These are phyloP conservation scores for Fusarium sp. DNA, from an alignment of 2,329 filamentous ascomycete species.

Conservation along the genomic window DNA sequence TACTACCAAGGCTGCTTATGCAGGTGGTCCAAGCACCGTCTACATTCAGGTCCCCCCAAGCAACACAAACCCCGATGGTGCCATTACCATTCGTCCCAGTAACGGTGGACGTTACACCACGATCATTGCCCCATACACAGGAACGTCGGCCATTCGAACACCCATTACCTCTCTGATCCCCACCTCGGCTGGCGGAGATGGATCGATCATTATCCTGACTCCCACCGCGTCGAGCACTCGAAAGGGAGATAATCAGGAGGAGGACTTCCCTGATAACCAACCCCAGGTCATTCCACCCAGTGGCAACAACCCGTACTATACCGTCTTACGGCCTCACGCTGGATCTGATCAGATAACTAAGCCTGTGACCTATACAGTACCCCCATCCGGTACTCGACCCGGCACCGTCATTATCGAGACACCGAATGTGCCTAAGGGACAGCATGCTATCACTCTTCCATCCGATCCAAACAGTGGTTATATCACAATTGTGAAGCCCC, in stretches of 20 bases:
- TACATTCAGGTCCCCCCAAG: conserved; percentile 27
- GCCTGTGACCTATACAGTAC: conserved; percentile 24
- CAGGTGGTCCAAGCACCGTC: conserved; percentile 18
- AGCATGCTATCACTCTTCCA: conserved; percentile 25
- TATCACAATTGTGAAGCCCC: conserved; percentile 22
- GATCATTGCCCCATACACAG: conserved; percentile 24
- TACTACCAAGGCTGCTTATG: conserved; percentile 22
- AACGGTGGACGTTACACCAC: conserved; percentile 24
- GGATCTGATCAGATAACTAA: conserved; percentile 24
- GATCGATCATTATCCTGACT: conserved; percentile 36
- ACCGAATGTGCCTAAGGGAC: conserved; percentile 12
- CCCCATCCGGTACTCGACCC: conserved; percentile 5
- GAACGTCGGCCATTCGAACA: conserved; percentile 15
- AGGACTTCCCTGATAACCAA: conserved; percentile 6
- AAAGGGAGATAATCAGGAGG: neutral
- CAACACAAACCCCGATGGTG: conserved; percentile 19
- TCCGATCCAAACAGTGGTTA: conserved; percentile 30
- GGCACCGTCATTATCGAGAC: conserved; percentile 33
- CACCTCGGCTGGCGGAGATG: conserved; percentile 14
- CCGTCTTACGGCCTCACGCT: conserved; percentile 21
- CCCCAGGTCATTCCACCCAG: conserved; percentile 24
- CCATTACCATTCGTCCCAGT: conserved; percentile 31
- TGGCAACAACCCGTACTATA: conserved; percentile 14
- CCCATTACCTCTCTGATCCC: conserved; percentile 27
- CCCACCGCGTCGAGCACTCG: conserved; percentile 6